A percentile compares a stretch with the other conserved stretches of the same genome.
Conservation (phyloP, 495 filamentous ascomycete species). For the Cercophora samala region DNA sequence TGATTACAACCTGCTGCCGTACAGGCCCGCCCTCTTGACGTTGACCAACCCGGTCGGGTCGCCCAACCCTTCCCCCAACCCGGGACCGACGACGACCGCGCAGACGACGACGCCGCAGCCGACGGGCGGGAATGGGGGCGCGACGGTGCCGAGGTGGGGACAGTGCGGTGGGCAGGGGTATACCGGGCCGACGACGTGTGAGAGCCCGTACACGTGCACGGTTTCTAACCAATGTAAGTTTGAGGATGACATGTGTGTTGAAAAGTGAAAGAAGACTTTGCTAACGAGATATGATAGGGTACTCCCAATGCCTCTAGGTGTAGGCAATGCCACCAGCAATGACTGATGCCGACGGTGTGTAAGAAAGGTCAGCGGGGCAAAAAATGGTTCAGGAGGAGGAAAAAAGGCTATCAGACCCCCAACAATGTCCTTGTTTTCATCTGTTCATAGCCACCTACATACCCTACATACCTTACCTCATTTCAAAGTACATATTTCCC, state of each 20-base stretch:
- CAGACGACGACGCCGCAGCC: not conserved
- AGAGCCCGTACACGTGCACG: constrained; percentile 20
- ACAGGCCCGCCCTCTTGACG: constrained; percentile 52
- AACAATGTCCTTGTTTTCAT: no score
- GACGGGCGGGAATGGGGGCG: constrained; percentile 11
- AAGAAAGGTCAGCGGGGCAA: no score
- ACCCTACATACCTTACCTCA: no score
- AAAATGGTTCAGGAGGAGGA: no score
- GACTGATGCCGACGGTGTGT: not conserved
- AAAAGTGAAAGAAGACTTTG: not conserved
- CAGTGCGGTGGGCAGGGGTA: constrained; percentile 25
- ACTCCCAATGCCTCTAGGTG: not conserved
- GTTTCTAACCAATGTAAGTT: constrained; percentile 17
- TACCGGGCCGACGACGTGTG: constrained; percentile 23
- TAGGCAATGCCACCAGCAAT: not conserved
- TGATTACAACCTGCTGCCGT: constrained; percentile 48
- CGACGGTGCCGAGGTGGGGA: constrained; percentile 16
- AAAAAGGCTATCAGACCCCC: no score
- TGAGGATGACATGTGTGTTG: no score
- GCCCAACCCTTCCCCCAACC: not conserved
- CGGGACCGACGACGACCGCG: not conserved
- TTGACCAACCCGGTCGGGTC: constrained; percentile 23
- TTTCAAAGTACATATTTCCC: not conserved
- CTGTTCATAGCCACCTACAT: not conserved
- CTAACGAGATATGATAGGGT: not conserved